Conservation (phyloP, 2,329 filamentous ascomycete species). For the Geoglossum cookeanum region DNA sequence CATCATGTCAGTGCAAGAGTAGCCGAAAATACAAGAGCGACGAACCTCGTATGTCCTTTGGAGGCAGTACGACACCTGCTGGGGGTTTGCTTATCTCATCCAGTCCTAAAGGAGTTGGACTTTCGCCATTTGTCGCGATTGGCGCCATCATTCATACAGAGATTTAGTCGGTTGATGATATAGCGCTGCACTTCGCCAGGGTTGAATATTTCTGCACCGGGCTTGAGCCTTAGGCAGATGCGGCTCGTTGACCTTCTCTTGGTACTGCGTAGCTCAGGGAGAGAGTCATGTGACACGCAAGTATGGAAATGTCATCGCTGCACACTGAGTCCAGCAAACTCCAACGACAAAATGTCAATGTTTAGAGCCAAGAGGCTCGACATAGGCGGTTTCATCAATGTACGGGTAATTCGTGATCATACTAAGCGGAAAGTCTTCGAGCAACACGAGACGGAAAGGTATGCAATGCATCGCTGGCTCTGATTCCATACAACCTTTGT, state of each 20-base stretch:
- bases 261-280: too few species aligned
- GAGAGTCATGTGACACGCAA: too few species aligned
- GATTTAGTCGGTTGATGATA: not conserved
- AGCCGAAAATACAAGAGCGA: not conserved
- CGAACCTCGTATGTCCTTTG: slow-evolving; percentile 53
- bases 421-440: slow-evolving; percentile 90
- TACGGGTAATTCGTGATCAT: slow-evolving; percentile 77
- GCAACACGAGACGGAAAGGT: slow-evolving; percentile 77
- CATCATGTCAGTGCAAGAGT: slow-evolving; percentile 10
- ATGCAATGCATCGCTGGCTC: slow-evolving; percentile 13
- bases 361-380: slow-evolving; percentile 85
- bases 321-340: not conserved
- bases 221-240: not conserved
- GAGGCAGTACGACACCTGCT: slow-evolving; percentile 68
- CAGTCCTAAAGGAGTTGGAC: slow-evolving; percentile 17
- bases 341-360: slow-evolving; percentile 45
- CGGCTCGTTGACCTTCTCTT: not conserved
- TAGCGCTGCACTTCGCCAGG: not conserved
- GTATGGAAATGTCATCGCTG: too few species aligned
- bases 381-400: slow-evolving; percentile 71
- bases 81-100: slow-evolving; percentile 58
- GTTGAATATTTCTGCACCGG: not conserved
- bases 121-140: slow-evolving; percentile 21
- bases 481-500: not conserved
- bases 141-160: slow-evolving; percentile 17